Evolutionary conservation across 192 early-diverging fungal species (phyloP).

Genomic region (Funneliformis geosporum): DNA sequence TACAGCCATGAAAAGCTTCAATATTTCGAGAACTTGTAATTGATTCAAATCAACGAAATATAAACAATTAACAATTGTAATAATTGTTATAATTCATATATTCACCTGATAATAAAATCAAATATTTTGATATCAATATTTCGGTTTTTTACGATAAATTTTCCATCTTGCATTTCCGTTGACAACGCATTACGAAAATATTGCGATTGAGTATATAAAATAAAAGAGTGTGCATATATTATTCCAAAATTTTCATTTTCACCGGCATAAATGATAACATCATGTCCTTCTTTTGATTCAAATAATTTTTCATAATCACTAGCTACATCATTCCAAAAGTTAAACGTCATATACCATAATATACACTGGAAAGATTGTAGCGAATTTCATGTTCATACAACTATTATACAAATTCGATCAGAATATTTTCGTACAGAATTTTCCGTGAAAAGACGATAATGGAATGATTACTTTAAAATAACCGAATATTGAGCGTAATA

Average conservation of each 20-base stretch:
- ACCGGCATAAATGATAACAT: not conserved
- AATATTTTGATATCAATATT: not conserved
- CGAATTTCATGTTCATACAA: no score
- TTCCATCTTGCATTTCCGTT: not conserved
- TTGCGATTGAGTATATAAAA: not conserved
- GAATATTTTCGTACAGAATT: no score
- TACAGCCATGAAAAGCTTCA: not conserved
- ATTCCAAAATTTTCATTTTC: not conserved
- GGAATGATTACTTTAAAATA: no score
- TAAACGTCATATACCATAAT: no score
- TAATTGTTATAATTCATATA: no score
- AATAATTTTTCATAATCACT: not conserved
- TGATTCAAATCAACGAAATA: not conserved
- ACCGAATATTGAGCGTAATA: no score
- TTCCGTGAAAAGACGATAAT: no score
- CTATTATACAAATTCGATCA: no score
- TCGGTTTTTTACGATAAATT: not conserved
- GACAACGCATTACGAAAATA: constrained; percentile 1
- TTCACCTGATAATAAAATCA: not conserved
- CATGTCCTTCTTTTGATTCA: not conserved
- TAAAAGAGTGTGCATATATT: not conserved
- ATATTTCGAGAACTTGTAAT: not conserved
- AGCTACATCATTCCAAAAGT: no score
- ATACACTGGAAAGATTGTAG: no score
- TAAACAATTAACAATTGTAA: not conserved